Base-by-base conservation (phyloP, 1,284 basidiomycete species). In the Tilletiopsis washingtonensis region DNA sequence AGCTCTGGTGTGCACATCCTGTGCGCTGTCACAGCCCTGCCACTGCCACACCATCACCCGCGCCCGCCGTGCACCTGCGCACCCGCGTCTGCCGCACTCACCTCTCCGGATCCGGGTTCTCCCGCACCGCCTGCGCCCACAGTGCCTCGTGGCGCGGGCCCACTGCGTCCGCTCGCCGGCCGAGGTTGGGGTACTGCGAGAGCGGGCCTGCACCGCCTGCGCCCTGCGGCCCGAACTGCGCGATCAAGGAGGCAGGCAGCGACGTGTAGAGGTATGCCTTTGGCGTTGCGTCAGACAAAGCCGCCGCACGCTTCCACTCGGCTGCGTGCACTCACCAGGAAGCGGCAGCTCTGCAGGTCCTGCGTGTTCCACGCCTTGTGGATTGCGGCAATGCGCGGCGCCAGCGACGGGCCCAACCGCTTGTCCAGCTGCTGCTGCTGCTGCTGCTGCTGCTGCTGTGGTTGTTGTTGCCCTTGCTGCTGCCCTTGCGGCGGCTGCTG, bases 211-310 rank as follows among this genome's bases (percentile, higher is more conserved):
- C n/a, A n/a, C n/a, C n/a, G n/a, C n/a, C n/a, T n/a, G n/a, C n/a
- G n/a, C n/a, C n/a, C n/a, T n/a, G n/a, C n/a, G n/a, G n/a, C n/a
- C n/a, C n/a, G n/a, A n/a, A n/a, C n/a, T n/a, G n/a, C n/a, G n/a
- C n/a, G n/a, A n/a, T n/a, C n/a, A n/a, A n/a, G n/a, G n/a, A n/a
- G n/a, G n/a, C n/a, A n/a, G n/a, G n/a, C n/a, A n/a, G n/a, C n/a
- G 63, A 58, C 45, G 66, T 68, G 56, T 69, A 69, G 40, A 69
- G 57, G 53, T 69, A 69, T 48, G 19, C n/a, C n/a, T n/a, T n/a
- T n/a, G n/a, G n/a, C n/a, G n/a, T n/a, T n/a, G n/a, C n/a, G n/a
- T n/a, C n/a, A n/a, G n/a, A n/a, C n/a, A n/a, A n/a, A n/a, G n/a
- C n/a, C n/a, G n/a, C n/a, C n/a, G n/a, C n/a, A n/a, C n/a, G n/a